These are phyloP conservation scores for Sclerotinia minor DNA, from an alignment of 2,329 filamentous ascomycete species.

Conservation along the genomic window DNA sequence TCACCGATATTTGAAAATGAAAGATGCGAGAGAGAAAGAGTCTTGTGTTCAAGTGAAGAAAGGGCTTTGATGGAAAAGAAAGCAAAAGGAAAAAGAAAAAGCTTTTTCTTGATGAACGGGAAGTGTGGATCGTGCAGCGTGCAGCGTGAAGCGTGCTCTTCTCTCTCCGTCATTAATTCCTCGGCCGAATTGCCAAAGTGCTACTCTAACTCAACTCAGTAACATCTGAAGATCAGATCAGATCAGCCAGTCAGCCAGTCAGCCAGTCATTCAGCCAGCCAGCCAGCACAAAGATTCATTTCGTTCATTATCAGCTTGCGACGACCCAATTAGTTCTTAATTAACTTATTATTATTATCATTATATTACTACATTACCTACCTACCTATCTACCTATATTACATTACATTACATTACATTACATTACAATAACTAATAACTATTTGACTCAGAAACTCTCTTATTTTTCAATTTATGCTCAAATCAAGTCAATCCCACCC, in stretches of 20 bases:
- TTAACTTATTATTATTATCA: too few species aligned
- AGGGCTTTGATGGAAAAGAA: not conserved
- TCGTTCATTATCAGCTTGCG: slow-evolving; percentile 8
- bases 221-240: not conserved
- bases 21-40: not conserved
- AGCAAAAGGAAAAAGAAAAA: too few species aligned
- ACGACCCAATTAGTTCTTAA: not conserved
- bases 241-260: too few species aligned
- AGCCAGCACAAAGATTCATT: not conserved
- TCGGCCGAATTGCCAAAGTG: not conserved
- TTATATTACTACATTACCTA: too few species aligned
- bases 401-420: too few species aligned
- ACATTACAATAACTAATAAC: not conserved
- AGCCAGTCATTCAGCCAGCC: not conserved
- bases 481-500: too few species aligned
- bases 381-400: too few species aligned
- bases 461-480: not conserved
- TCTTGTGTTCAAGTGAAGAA: not conserved
- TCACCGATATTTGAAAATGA: not conserved
- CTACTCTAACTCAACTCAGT: not conserved
- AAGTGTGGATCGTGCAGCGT: slow-evolving; percentile 11
- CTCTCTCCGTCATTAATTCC: not conserved
- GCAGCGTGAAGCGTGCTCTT: too few species aligned
- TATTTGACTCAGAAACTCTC: not conserved
- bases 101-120: not conserved